Evolutionary conservation across 2,329 filamentous ascomycete species (phyloP).

Genomic region (Periconia digitata): DNA sequence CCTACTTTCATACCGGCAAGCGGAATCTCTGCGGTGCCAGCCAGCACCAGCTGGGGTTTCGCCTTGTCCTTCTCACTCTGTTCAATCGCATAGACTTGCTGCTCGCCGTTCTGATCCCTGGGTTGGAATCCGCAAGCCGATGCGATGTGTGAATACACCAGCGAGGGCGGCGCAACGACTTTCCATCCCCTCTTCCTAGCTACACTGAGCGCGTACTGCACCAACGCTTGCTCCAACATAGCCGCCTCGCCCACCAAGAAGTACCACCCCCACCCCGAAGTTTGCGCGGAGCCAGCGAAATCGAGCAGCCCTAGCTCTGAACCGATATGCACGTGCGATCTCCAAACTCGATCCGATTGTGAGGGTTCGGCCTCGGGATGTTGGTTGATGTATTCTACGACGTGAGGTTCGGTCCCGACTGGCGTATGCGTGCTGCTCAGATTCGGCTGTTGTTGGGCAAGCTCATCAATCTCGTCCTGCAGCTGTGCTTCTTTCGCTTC

Average conservation of each 20-base stretch:
- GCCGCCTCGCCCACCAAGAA: slow-evolving; percentile 90
- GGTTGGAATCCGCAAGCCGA: slow-evolving; percentile 93
- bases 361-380: slow-evolving; percentile 50
- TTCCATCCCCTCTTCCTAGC: slow-evolving; percentile 76
- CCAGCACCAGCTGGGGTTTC: slow-evolving; percentile 71
- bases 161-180: slow-evolving; percentile 78
- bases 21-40: slow-evolving; percentile 92
- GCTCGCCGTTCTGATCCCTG: slow-evolving; percentile 84
- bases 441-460: slow-evolving; percentile 83
- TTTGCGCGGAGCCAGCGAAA: slow-evolving; percentile 77
- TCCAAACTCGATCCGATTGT: slow-evolving; percentile 54
- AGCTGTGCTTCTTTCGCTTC: slow-evolving; percentile 64
- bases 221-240: slow-evolving; percentile 88
- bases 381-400: slow-evolving; percentile 80
- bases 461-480: slow-evolving; percentile 66
- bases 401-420: slow-evolving; percentile 62
- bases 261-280: slow-evolving; percentile 97
- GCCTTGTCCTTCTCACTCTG: slow-evolving; percentile 63
- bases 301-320: slow-evolving; percentile 85
- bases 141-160: slow-evolving; percentile 91
- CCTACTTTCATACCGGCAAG: slow-evolving; percentile 88
- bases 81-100: slow-evolving; percentile 83
- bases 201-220: slow-evolving; percentile 79
- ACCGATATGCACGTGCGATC: slow-evolving; percentile 85
- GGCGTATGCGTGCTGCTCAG: slow-evolving; percentile 78